Conservation (phyloP, 306 rosid genomes). For the Vigna radiata region DNA sequence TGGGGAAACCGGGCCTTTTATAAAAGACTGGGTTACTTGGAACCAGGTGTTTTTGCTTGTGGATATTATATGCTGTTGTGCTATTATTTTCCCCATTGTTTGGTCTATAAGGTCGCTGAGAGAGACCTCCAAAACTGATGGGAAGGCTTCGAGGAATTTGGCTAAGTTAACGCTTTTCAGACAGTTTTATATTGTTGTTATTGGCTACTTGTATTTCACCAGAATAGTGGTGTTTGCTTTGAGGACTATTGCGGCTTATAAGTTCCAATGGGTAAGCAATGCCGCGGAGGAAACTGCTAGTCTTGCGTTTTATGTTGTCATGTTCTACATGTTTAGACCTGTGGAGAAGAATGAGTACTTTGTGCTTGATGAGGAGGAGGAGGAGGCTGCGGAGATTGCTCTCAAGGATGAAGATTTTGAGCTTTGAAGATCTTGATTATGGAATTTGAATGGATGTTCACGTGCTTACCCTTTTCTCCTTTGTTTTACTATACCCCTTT, state of each 20-base stretch:
- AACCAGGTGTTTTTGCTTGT: slow-evolving; percentile 90
- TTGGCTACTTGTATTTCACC: slow-evolving; percentile 86
- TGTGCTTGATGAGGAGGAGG: slow-evolving; percentile 91
- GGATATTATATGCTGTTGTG: slow-evolving; percentile 91
- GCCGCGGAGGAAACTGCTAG: slow-evolving; percentile 92
- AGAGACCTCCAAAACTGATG: slow-evolving; percentile 91
- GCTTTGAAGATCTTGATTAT: slow-evolving; percentile 54
- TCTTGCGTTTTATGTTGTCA: slow-evolving; percentile 71
- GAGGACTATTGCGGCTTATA: slow-evolving; percentile 86
- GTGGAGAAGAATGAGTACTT: slow-evolving; percentile 88
- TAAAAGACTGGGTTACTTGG: slow-evolving; percentile 97
- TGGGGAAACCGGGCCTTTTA: slow-evolving; percentile 92
- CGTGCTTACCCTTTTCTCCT: neutral
- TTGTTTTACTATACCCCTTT: neutral
- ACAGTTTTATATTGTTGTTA: slow-evolving; percentile 88
- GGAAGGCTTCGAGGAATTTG: slow-evolving; percentile 84
- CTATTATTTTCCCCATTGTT: slow-evolving; percentile 89
- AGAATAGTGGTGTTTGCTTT: slow-evolving; percentile 87
- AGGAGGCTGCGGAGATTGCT: slow-evolving; percentile 89
- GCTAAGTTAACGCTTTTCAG: slow-evolving; percentile 87
- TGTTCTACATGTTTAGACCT: slow-evolving; percentile 97
- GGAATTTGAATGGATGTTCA: too few relatives aligned
- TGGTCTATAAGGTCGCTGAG: slow-evolving; percentile 90
- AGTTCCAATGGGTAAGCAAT: slow-evolving; percentile 93
- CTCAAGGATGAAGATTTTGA: slow-evolving; percentile 86